phyloP scores from a whole-genome alignment of 1,284 basidiomycete genomes.

The Rhodotorula glutinis region DNA sequence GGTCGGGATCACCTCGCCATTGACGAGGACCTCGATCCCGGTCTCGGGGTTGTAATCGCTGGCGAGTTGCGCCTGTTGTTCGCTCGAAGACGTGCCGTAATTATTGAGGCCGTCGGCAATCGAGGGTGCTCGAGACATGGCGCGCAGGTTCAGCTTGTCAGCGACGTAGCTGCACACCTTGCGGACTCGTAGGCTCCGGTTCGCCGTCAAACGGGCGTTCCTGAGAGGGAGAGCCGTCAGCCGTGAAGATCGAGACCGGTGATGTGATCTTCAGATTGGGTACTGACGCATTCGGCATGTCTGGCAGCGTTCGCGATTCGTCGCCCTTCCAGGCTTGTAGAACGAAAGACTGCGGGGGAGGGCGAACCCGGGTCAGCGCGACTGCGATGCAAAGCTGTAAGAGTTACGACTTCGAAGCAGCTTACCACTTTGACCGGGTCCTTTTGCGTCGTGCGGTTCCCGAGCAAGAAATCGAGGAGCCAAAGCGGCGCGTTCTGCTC shows the following conservation, averaged over 20 bases:
- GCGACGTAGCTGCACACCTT: slow-evolving; percentile 83
- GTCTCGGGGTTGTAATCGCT: slow-evolving; percentile 60
- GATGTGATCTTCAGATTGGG: no score
- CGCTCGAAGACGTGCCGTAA: neutral
- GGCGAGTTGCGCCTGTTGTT: neutral
- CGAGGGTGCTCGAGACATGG: slow-evolving; percentile 32
- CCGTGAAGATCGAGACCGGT: no score
- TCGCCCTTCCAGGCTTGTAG: slow-evolving; percentile 69
- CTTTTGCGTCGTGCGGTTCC: slow-evolving; percentile 54
- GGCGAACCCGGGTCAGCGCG: neutral
- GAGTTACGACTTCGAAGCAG: neutral
- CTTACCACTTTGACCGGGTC: slow-evolving; percentile 63
- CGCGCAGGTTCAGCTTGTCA: slow-evolving; percentile 71
- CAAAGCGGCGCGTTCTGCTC: slow-evolving; percentile 81
- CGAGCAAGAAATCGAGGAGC: slow-evolving; percentile 80
- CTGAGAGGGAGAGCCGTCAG: slow-evolving; percentile 52
- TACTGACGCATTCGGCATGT: slow-evolving; percentile 67
- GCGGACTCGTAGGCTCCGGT: slow-evolving; percentile 73
- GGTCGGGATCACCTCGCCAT: slow-evolving; percentile 70
- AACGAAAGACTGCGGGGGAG: slow-evolving; percentile 63
- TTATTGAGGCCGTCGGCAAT: slow-evolving; percentile 21
- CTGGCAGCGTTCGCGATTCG: slow-evolving; percentile 62
- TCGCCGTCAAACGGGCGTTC: slow-evolving; percentile 83
- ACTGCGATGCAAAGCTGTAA: no score
- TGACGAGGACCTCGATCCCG: slow-evolving; percentile 81